These are phyloP conservation scores for Plasmodium gonderi DNA, from an alignment of 169 alveolate genomes.

Conservation along the genomic window DNA sequence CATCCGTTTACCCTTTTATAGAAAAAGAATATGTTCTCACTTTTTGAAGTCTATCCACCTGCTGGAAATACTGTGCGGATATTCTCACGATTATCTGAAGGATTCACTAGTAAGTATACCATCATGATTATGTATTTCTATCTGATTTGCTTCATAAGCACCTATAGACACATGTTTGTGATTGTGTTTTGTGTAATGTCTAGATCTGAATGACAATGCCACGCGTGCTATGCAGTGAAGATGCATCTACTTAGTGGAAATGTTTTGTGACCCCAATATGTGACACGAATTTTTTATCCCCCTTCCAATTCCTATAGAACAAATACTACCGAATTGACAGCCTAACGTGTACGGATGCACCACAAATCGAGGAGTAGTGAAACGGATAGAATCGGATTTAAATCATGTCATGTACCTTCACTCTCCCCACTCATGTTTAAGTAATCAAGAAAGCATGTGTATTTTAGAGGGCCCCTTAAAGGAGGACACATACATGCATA, in stretches of 20 bases:
- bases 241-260: too few species aligned
- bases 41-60: constrained; percentile 64
- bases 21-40: constrained; percentile 61
- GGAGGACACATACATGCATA: too few species aligned
- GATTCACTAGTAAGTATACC: constrained; percentile 57
- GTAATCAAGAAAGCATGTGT: too few species aligned
- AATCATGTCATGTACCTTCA: neutral
- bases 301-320: constrained; percentile 18
- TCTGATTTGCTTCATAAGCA: neutral
- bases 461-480: too few species aligned
- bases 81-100: constrained; percentile 68
- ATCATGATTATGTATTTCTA: neutral
- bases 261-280: neutral
- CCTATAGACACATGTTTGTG: neutral
- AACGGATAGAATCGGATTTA: neutral
- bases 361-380: constrained; percentile 56
- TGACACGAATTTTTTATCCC: neutral
- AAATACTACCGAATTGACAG: constrained; percentile 68
- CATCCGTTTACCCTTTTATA: neutral
- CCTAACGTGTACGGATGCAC: constrained; percentile 60
- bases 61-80: constrained; percentile 71
- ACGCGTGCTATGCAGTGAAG: too few species aligned
- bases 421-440: neutral
- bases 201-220: too few species aligned
- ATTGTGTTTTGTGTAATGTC: too few species aligned